A percentile compares a stretch with the other conserved stretches of the same genome.
These are phyloP conservation scores for Pochonia chlamydosporia DNA, from an alignment of 2,329 filamentous ascomycete genomes.

Conservation along the genomic window DNA sequence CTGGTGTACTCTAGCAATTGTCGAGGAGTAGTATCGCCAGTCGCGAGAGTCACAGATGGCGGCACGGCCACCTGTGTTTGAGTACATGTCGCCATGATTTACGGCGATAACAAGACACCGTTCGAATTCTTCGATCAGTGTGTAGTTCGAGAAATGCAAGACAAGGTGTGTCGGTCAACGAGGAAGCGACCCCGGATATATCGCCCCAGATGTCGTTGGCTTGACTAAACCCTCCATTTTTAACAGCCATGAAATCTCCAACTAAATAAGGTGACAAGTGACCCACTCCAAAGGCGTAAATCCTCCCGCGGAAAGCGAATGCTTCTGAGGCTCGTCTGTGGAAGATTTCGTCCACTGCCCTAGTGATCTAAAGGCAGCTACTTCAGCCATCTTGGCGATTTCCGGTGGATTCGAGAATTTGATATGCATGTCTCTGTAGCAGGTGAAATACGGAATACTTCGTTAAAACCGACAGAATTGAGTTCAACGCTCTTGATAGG, in stretches of 20 bases:
- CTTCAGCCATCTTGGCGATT: background rate
- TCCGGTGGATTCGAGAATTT: background rate
- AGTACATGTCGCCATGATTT: background rate
- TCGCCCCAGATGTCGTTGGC: background rate
- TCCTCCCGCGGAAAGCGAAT: background rate
- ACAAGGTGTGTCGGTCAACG: background rate
- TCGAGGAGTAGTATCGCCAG: background rate
- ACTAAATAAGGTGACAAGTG: background rate
- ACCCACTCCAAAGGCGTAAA: constrained; percentile 1
- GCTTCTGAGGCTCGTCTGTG: background rate
- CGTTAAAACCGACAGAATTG: too few species aligned
- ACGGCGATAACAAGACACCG: too few species aligned
- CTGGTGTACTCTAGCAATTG: background rate
- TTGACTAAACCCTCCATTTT: background rate
- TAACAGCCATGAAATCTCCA: background rate
- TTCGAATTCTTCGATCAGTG: background rate
- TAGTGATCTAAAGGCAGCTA: background rate
- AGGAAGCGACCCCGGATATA: background rate
- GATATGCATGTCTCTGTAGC: too few species aligned
- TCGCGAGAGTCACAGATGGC: background rate
- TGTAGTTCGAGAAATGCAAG: background rate
- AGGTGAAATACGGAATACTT: too few species aligned
- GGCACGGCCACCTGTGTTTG: constrained; percentile 1
- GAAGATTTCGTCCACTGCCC: background rate
- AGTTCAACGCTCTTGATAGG: too few species aligned